Conservation (phyloP, 2,329 filamentous ascomycete species). For the Exophiala mesophila region DNA sequence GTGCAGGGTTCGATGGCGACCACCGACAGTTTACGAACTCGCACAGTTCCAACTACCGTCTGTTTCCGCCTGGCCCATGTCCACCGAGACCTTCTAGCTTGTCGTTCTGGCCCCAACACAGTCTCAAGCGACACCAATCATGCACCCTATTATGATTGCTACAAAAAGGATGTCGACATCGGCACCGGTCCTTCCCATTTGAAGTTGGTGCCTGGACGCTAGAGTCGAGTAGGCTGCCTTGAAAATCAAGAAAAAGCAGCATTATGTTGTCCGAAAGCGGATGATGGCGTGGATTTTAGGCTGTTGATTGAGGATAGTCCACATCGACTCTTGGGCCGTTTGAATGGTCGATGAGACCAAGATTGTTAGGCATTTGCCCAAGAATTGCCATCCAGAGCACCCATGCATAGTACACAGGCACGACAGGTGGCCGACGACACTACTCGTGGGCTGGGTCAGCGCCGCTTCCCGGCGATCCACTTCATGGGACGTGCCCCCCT, state of each 20-base stretch:
- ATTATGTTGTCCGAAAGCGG: not conserved
- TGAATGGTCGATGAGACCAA: not conserved
- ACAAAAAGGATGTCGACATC: conserved; percentile 3
- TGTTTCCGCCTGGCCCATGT: too few relatives aligned
- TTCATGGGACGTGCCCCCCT: too few relatives aligned
- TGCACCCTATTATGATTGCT: too few relatives aligned
- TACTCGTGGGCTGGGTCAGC: conserved; percentile 3
- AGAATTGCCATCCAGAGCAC: not conserved
- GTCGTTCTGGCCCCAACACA: too few relatives aligned
- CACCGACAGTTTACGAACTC: too few relatives aligned
- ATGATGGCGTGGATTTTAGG: conserved; percentile 3
- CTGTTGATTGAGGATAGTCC: conserved; percentile 2
- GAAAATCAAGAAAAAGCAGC: conserved; percentile 5
- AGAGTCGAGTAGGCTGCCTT: not conserved
- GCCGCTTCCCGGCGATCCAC: conserved; percentile 15
- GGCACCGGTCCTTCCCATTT: conserved; percentile 1
- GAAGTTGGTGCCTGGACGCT: not conserved
- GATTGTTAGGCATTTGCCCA: not conserved
- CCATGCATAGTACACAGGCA: too few relatives aligned
- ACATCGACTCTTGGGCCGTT: not conserved
- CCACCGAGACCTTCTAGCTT: not conserved
- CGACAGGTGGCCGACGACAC: conserved; percentile 18
- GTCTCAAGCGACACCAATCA: too few relatives aligned
- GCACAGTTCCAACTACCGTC: too few relatives aligned
- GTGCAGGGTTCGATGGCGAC: too few relatives aligned